These are phyloP conservation scores for Penicillium oxalicum DNA, from an alignment of 2,329 filamentous ascomycete genomes.

Conservation along the genomic window DNA sequence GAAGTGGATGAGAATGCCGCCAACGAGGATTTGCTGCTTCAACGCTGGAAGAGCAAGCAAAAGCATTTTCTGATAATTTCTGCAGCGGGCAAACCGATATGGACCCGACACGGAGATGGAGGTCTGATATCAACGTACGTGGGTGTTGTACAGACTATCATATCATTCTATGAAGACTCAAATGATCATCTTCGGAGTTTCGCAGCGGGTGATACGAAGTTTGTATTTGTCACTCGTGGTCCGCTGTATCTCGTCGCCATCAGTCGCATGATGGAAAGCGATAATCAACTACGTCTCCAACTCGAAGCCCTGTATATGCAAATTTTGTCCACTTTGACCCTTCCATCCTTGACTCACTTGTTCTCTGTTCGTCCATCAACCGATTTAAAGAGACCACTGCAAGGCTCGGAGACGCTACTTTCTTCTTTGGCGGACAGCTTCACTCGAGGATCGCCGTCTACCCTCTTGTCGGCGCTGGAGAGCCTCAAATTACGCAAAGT, in stretches of 20 bases:
- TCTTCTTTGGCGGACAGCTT: constrained; percentile 93
- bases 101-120: constrained; percentile 88
- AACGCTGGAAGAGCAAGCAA: constrained; percentile 80
- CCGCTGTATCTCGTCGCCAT: constrained; percentile 91
- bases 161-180: constrained; percentile 86
- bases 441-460: constrained; percentile 83
- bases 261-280: constrained; percentile 86
- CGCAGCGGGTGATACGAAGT: constrained; percentile 76
- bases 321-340: constrained; percentile 87
- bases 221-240: constrained; percentile 78
- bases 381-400: constrained; percentile 79
- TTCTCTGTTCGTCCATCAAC: constrained; percentile 90
- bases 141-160: constrained; percentile 92
- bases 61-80: constrained; percentile 98
- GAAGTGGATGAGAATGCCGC: constrained; percentile 49
- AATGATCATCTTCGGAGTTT: constrained; percentile 75
- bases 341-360: constrained; percentile 78
- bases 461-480: constrained; percentile 82
- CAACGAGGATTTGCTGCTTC: constrained; percentile 55
- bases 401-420: constrained; percentile 85
- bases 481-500: constrained; percentile 88
- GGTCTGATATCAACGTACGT: constrained; percentile 88
- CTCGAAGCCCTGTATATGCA: constrained; percentile 97
- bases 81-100: constrained; percentile 93
- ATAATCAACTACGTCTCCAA: constrained; percentile 77